A percentile compares a stretch with the other conserved stretches of the same genome.
These are phyloP conservation scores for Monosporascus sp. DNA, from an alignment of 2,329 filamentous ascomycete species.

Conservation along the genomic window DNA sequence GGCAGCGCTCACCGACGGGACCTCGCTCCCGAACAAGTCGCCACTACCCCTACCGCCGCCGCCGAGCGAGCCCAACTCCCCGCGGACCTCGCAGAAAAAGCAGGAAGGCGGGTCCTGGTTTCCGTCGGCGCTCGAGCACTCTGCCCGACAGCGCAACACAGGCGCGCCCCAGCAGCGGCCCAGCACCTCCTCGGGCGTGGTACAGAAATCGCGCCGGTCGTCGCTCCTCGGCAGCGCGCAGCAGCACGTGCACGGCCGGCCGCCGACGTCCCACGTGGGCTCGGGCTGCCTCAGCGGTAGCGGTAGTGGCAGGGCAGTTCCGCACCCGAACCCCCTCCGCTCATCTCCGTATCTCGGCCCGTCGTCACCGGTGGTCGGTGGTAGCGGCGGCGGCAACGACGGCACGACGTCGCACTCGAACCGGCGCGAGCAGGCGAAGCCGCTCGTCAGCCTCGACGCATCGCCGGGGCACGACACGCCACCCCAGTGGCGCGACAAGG, in stretches of 20 bases:
- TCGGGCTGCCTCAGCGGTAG: background rate
- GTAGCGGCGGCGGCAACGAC: too few species aligned
- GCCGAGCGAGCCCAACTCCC: slow-evolving; percentile 19
- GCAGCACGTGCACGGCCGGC: slow-evolving; percentile 1
- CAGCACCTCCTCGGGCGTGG: slow-evolving; percentile 14
- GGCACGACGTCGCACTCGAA: slow-evolving; percentile 14
- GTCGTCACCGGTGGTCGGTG: background rate
- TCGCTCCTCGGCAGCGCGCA: slow-evolving; percentile 12
- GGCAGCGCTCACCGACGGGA: slow-evolving; percentile 49
- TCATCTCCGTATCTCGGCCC: slow-evolving; percentile 10
- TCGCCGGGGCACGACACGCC: slow-evolving; percentile 5
- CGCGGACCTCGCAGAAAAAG: slow-evolving; percentile 9
- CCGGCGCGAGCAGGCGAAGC: slow-evolving; percentile 21
- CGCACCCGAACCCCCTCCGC: slow-evolving; percentile 13
- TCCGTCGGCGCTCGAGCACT: slow-evolving; percentile 31
- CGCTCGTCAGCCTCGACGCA: slow-evolving; percentile 23
- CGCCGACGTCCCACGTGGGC: background rate
- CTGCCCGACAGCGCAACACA: slow-evolving; percentile 18
- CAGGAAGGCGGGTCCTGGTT: slow-evolving; percentile 30
- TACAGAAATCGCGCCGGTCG: slow-evolving; percentile 4
- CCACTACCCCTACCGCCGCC: background rate
- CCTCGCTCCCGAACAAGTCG: slow-evolving; percentile 48
- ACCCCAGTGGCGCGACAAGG: slow-evolving; percentile 25
- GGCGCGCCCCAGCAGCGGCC: slow-evolving; percentile 17
- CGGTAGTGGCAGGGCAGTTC: background rate